These are phyloP conservation scores for Sphaceloma murrayae DNA, from an alignment of 2,329 filamentous ascomycete species.

Conservation along the genomic window DNA sequence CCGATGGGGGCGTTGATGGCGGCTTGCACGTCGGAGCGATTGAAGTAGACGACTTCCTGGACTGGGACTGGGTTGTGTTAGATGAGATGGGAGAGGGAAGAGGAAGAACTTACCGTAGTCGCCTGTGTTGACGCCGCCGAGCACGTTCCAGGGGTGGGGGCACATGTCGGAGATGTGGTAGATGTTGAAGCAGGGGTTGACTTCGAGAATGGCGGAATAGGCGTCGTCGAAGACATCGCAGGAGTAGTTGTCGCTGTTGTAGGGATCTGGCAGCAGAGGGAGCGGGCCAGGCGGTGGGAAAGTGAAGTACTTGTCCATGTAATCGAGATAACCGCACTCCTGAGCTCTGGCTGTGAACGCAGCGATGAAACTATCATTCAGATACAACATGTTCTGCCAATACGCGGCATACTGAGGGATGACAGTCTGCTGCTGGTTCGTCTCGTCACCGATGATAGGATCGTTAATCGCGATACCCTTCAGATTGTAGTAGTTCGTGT, in stretches of 20 bases:
- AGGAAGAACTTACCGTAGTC: too few species aligned
- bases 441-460: slow-evolving; percentile 38
- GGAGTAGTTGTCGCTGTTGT: slow-evolving; percentile 21
- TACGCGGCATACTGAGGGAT: slow-evolving; percentile 31
- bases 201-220: slow-evolving; percentile 32
- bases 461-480: slow-evolving; percentile 43
- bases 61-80: too few species aligned
- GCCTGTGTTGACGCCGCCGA: slow-evolving; percentile 20
- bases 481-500: slow-evolving; percentile 44
- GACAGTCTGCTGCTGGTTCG: slow-evolving; percentile 30
- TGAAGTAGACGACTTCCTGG: slow-evolving; percentile 36
- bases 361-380: slow-evolving; percentile 36
- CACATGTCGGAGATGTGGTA: slow-evolving; percentile 45
- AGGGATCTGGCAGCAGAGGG: slow-evolving; percentile 26
- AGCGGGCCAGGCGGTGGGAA: slow-evolving; percentile 25
- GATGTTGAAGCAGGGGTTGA: slow-evolving; percentile 66
- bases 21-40: slow-evolving; percentile 42
- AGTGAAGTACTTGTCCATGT: slow-evolving; percentile 25
- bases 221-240: slow-evolving; percentile 36
- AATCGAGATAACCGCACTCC: slow-evolving; percentile 32
- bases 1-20: slow-evolving; percentile 40
- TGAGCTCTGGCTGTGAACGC: slow-evolving; percentile 28
- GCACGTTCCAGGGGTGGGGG: slow-evolving; percentile 18
- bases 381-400: slow-evolving; percentile 34
- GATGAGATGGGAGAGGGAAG: too few species aligned